A percentile compares a stretch with the other conserved stretches of the same genome.
Conservation (phyloP, 352 stramenopile species). For the Pythium folliculosum region DNA sequence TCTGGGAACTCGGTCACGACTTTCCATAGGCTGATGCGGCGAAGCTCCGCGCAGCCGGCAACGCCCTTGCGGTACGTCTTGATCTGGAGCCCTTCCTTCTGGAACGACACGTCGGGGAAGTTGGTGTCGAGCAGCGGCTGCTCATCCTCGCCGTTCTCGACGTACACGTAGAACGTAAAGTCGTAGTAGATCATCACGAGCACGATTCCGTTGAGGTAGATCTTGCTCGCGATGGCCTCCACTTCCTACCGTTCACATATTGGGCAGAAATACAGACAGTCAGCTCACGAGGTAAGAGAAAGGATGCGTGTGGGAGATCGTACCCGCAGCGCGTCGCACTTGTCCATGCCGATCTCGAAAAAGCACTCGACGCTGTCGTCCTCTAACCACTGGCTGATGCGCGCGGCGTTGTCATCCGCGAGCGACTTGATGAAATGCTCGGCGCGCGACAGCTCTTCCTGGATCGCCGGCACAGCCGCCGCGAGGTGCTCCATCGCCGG, state of each 20-base stretch:
- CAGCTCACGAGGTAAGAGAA: no score
- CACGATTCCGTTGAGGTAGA: constrained; percentile 91
- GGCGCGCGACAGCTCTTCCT: constrained; percentile 81
- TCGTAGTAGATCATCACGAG: constrained; percentile 93
- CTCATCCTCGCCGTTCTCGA: constrained; percentile 89
- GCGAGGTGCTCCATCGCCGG: constrained; percentile 87
- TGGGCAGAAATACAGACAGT: no score
- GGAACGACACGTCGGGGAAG: constrained; percentile 92
- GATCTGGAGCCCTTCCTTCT: constrained; percentile 84
- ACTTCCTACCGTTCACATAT: constrained; percentile 55
- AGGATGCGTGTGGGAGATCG: no score
- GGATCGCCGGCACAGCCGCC: constrained; percentile 76
- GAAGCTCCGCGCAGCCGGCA: constrained; percentile 58
- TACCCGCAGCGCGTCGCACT: constrained; percentile 64
- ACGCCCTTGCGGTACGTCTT: constrained; percentile 82
- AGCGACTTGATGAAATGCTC: constrained; percentile 86
- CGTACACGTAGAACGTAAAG: constrained; percentile 91
- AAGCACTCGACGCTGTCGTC: constrained; percentile 90
- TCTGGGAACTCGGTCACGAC: constrained; percentile 69
- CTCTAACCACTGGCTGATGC: constrained; percentile 87
- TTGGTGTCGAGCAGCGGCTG: constrained; percentile 92
- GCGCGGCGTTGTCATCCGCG: constrained; percentile 37
- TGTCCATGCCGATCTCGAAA: constrained; percentile 90
- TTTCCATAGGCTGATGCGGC: constrained; percentile 81
- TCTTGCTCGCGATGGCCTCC: constrained; percentile 94